These are phyloP conservation scores for Podospora australis DNA, from an alignment of 495 filamentous ascomycete genomes.

Conservation along the genomic window DNA sequence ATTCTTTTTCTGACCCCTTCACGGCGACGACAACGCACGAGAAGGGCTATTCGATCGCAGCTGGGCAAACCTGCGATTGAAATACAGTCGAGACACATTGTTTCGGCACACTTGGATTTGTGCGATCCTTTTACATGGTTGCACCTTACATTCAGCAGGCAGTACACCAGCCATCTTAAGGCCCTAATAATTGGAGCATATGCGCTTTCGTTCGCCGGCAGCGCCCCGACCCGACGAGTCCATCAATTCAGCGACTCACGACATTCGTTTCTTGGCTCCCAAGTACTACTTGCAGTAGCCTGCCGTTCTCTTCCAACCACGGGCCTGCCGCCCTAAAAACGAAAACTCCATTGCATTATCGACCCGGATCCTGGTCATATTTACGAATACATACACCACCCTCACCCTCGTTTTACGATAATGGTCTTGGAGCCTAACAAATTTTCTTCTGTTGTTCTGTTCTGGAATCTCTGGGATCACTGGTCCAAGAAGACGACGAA, in stretches of 20 bases:
- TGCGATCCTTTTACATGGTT: slow-evolving; percentile 1
- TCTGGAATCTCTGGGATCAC: too few species aligned
- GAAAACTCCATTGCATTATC: too few species aligned
- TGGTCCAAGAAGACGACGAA: too few species aligned
- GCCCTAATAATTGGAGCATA: slow-evolving; percentile 2
- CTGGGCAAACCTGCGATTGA: background rate
- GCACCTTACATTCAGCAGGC: background rate
- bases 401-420: too few species aligned
- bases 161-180: background rate
- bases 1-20: too few species aligned
- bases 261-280: slow-evolving; percentile 9
- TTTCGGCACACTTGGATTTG: slow-evolving; percentile 3
- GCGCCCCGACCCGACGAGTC: background rate
- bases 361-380: too few species aligned
- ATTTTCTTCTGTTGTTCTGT: too few species aligned
- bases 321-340: background rate
- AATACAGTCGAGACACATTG: background rate
- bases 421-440: too few species aligned
- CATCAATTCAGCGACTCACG: slow-evolving; percentile 7
- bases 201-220: too few species aligned
- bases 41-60: background rate
- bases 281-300: background rate
- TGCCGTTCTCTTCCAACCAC: slow-evolving; percentile 1
- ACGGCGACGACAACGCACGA: too few species aligned
- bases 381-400: too few species aligned